phyloP scores from a whole-genome alignment of 257 asterid genomes.

The Phtheirospermum japonicum region DNA sequence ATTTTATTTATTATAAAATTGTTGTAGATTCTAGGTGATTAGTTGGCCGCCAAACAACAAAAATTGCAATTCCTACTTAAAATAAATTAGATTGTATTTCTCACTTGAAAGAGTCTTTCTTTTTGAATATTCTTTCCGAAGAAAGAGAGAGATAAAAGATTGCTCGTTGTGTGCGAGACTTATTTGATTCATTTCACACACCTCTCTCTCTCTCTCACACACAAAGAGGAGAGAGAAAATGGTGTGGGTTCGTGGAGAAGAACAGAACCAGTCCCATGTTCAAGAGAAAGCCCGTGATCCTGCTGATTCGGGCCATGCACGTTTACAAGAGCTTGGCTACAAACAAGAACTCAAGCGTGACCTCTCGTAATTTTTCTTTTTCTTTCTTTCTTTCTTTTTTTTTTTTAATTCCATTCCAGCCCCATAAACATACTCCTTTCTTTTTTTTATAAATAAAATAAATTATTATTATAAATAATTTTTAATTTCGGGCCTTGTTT shows the following conservation, averaged over 20 bases:
- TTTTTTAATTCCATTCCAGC: no score
- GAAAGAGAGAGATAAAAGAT: no score
- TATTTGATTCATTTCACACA: neutral
- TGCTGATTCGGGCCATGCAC: constrained; percentile 79
- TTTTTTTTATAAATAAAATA: no score
- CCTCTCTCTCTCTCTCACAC: constrained; percentile 12
- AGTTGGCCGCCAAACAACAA: no score
- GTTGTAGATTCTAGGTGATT: no score
- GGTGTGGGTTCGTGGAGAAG: constrained; percentile 37
- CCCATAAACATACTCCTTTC: no score
- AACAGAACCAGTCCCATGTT: constrained; percentile 28
- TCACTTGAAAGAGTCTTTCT: no score
- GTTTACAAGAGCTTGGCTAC: constrained; percentile 84
- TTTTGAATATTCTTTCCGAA: no score
- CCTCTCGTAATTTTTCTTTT: constrained; percentile 64
- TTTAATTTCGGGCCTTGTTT: constrained; percentile 4
- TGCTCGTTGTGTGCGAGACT: no score
- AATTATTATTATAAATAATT: neutral
- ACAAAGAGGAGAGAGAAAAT: constrained; percentile 28
- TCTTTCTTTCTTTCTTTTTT: neutral
- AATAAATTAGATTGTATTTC: no score
- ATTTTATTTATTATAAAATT: no score
- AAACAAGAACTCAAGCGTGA: constrained; percentile 98
- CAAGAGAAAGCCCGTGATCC: constrained; percentile 32
- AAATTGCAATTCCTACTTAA: no score